Conservation (phyloP, 352 stramenopile genomes). For the Phytophthora constricta region DNA sequence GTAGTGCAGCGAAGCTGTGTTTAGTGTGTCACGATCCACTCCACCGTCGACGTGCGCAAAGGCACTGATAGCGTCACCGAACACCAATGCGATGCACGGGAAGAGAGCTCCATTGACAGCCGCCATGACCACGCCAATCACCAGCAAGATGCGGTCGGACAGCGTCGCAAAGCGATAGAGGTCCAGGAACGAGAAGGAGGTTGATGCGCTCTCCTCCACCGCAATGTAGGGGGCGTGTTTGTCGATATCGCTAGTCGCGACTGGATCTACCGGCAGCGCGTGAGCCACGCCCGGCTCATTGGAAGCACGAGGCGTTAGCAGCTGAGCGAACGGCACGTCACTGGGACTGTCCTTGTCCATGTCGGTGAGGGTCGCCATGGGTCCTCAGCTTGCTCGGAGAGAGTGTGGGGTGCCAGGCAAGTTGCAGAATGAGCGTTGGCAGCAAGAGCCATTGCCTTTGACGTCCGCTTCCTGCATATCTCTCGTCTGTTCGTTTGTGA, state of each 20-base stretch:
- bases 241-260: conserved; percentile 3
- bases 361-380: conserved; percentile 1
- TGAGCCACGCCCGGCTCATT: background rate
- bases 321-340: conserved; percentile 13
- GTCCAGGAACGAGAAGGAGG: conserved; percentile 1
- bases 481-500: background rate
- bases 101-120: conserved; percentile 40
- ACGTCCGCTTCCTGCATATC: background rate
- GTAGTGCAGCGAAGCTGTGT: conserved; percentile 15
- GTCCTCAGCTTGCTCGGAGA: too few species aligned
- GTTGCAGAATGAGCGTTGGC: conserved; percentile 3
- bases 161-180: conserved; percentile 20
- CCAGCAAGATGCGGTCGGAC: conserved; percentile 46
- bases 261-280: conserved; percentile 1
- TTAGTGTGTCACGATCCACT: conserved; percentile 24
- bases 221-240: background rate
- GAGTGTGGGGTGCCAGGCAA: conserved; percentile 1
- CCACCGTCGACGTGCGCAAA: conserved; percentile 6
- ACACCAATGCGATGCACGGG: conserved; percentile 25
- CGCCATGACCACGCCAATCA: conserved; percentile 17
- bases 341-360: too few species aligned
- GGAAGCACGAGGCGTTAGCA: conserved; percentile 12
- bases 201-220: background rate
- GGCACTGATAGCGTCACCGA: conserved; percentile 42
- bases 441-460: background rate